Percentiles rank a stretch among this genome's conserved stretches.
These are phyloP conservation scores for Saraca asoca DNA, from an alignment of 331 rosid species.

Conservation along the genomic window DNA sequence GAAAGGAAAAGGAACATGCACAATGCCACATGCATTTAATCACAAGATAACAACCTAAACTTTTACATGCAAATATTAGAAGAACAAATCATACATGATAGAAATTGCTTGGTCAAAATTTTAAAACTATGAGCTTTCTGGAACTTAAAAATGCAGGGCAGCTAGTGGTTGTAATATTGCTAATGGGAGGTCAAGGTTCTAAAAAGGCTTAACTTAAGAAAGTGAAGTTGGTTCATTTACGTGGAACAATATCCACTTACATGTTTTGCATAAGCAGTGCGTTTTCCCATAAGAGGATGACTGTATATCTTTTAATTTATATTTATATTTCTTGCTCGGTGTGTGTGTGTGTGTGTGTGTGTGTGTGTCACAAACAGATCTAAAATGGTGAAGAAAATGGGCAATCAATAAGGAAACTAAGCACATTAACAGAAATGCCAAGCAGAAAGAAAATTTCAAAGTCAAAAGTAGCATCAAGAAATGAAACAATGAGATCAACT, in stretches of 20 bases:
- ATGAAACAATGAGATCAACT: conserved; percentile 17
- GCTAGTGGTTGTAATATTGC: neutral
- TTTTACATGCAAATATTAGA: conserved; percentile 2
- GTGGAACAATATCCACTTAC: neutral
- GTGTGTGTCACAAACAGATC: conserved; percentile 8
- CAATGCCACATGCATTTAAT: conserved; percentile 17
- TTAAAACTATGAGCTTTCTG: neutral
- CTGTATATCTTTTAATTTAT: conserved; percentile 2
- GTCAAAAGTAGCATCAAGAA: conserved; percentile 16
- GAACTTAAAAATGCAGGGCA: conserved; percentile 8
- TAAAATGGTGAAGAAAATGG: conserved; percentile 3
- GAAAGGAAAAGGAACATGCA: neutral
- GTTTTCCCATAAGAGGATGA: conserved; percentile 1
- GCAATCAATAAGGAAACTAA: conserved; percentile 14
- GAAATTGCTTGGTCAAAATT: conserved; percentile 21
- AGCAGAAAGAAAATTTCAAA: conserved; percentile 27
- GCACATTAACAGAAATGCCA: conserved; percentile 18
- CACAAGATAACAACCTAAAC: conserved; percentile 22
- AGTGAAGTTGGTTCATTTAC: neutral
- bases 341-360: too few species aligned
- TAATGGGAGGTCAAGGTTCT: neutral
- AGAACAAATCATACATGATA: neutral
- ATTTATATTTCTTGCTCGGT: conserved; percentile 2
- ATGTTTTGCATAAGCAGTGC: conserved; percentile 6
- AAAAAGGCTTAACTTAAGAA: conserved; percentile 5